Evolutionary conservation across 2,329 filamentous ascomycete species (phyloP), one percentile per base, ranked within the genome.

Genomic region (Fonsecaea nubica): DNA sequence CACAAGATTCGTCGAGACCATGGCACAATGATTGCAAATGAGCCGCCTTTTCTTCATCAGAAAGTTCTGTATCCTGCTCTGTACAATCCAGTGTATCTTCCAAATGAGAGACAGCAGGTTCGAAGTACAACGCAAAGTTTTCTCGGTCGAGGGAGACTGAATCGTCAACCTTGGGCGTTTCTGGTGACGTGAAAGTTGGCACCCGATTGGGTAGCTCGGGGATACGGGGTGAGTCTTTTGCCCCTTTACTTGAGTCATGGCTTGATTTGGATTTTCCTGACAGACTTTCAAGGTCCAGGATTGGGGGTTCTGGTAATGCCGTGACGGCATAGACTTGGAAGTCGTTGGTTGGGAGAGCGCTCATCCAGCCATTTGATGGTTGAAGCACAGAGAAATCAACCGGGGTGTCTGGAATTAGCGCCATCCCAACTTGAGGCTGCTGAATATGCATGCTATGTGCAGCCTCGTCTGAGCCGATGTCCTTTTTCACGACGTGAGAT

Each of bases 321-420:
- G 87, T 78, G 15, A 93, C 87, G 58, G 92, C 86, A 74, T 91
- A 96, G 57, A 83, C 78, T 13, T 80, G 74, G 8, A 80, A 75
- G 65, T 82, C 81, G 71, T 78, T 81, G 70, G 80, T 77, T 48
- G 82, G 80, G 42, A 82, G 79, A 2, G 79, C 79, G 5, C 80
- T 78, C 70, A 80, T 81, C 80, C 81, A 83, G 25, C 78, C 77
- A 74, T 86, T 86, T 8, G 63, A 61, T 54, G 93, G 77, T 73
- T 87, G 85, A 73, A 95, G 84, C 80, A 90, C 86, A 62, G 89
- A 87, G 73, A 93, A 89, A 74, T 96, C 91, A 78, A 93, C 83
- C 60, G 81, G 84, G 72, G 91, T 88, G 79, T 96, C 92, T 1
- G 92, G 92, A 55, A 96, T 88, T 85, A 93, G 90, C 65, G 90